These are phyloP conservation scores for Hymenotorrendiella dingleyae DNA, from an alignment of 2,329 filamentous ascomycete genomes.

Conservation along the genomic window DNA sequence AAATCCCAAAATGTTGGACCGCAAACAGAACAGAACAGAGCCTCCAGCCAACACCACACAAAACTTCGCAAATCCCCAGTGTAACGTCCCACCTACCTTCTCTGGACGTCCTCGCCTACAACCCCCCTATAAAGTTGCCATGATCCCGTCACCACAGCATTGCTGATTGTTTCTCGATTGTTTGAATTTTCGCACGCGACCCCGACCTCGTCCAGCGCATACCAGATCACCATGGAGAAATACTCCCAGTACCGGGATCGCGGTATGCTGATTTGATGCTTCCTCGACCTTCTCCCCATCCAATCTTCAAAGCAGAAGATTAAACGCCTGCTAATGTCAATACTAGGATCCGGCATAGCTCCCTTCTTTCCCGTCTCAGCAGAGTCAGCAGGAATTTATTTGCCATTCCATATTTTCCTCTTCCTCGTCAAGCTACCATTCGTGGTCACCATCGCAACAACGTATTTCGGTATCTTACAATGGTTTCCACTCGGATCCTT, in stretches of 20 bases:
- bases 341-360: conserved; percentile 83
- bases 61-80: too few species aligned
- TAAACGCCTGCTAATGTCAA: conserved; percentile 18
- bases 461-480: conserved; percentile 78
- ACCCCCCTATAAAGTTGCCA: too few species aligned
- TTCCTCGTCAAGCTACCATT: conserved; percentile 78
- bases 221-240: conserved; percentile 59
- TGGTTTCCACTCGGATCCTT: conserved; percentile 67
- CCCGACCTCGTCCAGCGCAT: too few species aligned
- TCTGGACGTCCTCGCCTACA: too few species aligned
- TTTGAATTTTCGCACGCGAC: too few species aligned
- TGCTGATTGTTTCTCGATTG: too few species aligned
- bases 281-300: too few species aligned
- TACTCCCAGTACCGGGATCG: conserved; percentile 70
- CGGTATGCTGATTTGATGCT: conserved; percentile 47
- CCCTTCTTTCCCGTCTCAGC: conserved; percentile 83
- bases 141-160: too few species aligned
- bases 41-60: too few species aligned
- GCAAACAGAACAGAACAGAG: too few species aligned
- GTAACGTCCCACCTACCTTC: too few species aligned
- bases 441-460: conserved; percentile 58
- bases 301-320: conserved; percentile 1
- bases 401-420: conserved; percentile 62
- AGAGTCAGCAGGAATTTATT: conserved; percentile 54
- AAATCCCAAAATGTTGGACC: too few species aligned